Conservation (phyloP, 306 rosid genomes). For the Biancaea sappan region DNA sequence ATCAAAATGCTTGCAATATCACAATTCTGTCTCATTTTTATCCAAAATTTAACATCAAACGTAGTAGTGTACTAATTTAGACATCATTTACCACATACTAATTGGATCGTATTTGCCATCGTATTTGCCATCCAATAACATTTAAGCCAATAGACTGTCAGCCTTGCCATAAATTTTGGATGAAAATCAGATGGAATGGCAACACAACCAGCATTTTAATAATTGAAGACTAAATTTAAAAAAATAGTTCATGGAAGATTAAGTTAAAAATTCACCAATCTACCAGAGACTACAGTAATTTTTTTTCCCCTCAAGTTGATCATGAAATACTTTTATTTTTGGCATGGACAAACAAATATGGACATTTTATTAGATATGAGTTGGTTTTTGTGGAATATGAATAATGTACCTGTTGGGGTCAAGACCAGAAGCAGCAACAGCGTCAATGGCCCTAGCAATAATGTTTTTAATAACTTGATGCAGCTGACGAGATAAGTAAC, state of each 20-base stretch:
- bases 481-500: conserved; percentile 78
- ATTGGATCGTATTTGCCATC: neutral
- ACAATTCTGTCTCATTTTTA: no score
- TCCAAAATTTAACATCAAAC: no score
- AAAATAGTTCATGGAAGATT: neutral
- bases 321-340: neutral
- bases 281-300: neutral
- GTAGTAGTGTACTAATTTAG: no score
- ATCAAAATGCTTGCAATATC: no score
- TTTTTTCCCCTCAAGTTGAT: neutral
- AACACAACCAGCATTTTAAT: neutral
- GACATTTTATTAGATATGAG: neutral
- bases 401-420: conserved; percentile 80
- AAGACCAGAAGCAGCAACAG: conserved; percentile 76
- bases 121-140: neutral
- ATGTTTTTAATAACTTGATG: conserved; percentile 83
- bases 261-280: neutral
- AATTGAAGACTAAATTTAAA: no score
- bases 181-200: neutral
- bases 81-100: neutral
- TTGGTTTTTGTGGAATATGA: neutral
- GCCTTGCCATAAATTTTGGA: no score
- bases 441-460: conserved; percentile 70
- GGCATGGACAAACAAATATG: neutral
- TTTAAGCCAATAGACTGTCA: neutral